These are phyloP conservation scores for Phytopythium aichiense DNA, from an alignment of 352 stramenopile species.

Conservation along the genomic window DNA sequence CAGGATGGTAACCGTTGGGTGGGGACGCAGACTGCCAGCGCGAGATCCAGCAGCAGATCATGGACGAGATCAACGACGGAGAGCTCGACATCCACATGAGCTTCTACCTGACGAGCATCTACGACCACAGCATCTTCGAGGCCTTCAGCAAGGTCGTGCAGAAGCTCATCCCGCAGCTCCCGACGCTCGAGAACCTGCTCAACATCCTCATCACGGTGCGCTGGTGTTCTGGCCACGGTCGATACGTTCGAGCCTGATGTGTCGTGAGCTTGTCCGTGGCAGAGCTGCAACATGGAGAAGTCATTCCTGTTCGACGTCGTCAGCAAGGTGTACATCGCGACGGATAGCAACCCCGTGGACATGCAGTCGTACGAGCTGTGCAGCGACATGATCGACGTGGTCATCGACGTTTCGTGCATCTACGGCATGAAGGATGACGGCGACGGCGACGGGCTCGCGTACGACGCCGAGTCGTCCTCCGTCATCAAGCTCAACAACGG, in stretches of 20 bases:
- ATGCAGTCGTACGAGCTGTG: conserved; percentile 98
- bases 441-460: conserved; percentile 91
- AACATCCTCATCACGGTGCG: conserved; percentile 94
- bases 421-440: conserved; percentile 94
- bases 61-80: conserved; percentile 93
- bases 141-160: conserved; percentile 97
- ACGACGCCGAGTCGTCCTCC: conserved; percentile 95
- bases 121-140: conserved; percentile 98
- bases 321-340: conserved; percentile 99
- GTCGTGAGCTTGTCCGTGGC: not conserved
- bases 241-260: too few relatives aligned
- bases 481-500: conserved; percentile 98
- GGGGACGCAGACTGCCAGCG: conserved; percentile 91
- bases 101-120: conserved; percentile 91
- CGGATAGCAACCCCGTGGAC: conserved; percentile 97
- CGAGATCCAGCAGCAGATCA: conserved; percentile 97
- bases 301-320: conserved; percentile 98
- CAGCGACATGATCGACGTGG: conserved; percentile 99
- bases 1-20: too few relatives aligned
- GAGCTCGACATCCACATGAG: conserved; percentile 92
- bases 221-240: too few relatives aligned
- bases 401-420: conserved; percentile 99
- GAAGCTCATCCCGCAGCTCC: conserved; percentile 96
- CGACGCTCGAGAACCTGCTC: conserved; percentile 97
- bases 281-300: conserved; percentile 98